Evolutionary conservation across 1,139 yeast species (phyloP), one percentile per base, ranked within the genome.

Genomic region (Kodamaea sp.): DNA sequence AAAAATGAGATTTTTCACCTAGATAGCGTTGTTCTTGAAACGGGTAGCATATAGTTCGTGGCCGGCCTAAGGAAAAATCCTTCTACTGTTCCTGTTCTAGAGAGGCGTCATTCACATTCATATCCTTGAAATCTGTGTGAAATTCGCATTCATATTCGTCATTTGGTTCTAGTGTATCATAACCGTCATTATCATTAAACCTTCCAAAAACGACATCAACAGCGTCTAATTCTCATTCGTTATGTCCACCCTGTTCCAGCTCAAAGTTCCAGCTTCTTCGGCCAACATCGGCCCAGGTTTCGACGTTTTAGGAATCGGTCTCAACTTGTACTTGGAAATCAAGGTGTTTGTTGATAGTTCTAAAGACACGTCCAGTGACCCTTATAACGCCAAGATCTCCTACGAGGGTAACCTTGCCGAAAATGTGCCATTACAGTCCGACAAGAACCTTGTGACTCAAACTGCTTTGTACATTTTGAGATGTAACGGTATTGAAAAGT

Each of bases 251-350:
- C 61, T 67, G 37, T 79, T 79, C 55, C 58, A 57, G 32, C 78
- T 90, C 51, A 79, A 76, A 39, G 96, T 92, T 11, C 98, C 98
- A 2, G 97, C 97, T 2, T 90, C 97, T 2, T 86, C 96, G 31
- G 98, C 98, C 52, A 92, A 92, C 56, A 90, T 92, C 35, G 98
- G 98, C 7, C 98, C 98, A 2, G 98, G 98, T 1, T 92, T 90
- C 56, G 98, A 92, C 61, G 98, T 92, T 5, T 70, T 92, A 34
- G 98, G 98, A 13, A 80, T 92, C 32, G 96, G 96, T 25, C 73
- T 92, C 47, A 73, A 83, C 41, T 66, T 89, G 30, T 88, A 70
- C 55, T 69, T 92, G 43, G 84, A 82, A 41, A 71, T 92, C 35
- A 65, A 72, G 8, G 96, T 89, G 23, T 59, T 66, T 12, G 66